Percentiles rank a stretch among this genome's conserved stretches.
These are phyloP conservation scores for Xylariaceae sp. DNA, from an alignment of 2,329 filamentous ascomycete genomes.

Conservation along the genomic window DNA sequence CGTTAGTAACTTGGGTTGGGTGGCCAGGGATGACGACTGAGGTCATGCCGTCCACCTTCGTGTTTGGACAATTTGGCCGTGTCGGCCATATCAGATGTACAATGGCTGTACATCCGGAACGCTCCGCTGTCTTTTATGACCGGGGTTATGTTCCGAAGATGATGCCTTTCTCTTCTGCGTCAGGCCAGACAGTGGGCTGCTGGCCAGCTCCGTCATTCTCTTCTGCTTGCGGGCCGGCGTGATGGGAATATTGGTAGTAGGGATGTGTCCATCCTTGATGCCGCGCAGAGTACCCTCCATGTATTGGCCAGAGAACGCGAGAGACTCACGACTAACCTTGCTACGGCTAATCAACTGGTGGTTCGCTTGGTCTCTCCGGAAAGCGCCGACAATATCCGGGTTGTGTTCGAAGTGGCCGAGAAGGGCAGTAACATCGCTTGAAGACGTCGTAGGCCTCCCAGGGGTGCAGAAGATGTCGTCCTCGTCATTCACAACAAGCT, in stretches of 20 bases:
- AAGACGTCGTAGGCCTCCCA: constrained; percentile 39
- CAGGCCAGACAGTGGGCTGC: constrained; percentile 41
- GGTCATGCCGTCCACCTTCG: constrained; percentile 3
- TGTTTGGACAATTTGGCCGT: neutral
- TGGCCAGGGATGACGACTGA: constrained; percentile 3
- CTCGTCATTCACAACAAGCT: constrained; percentile 31
- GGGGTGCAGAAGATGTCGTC: constrained; percentile 44
- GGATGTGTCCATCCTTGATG: constrained; percentile 58
- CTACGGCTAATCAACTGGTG: constrained; percentile 53
- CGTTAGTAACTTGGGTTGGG: no score
- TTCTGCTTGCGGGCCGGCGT: constrained; percentile 58
- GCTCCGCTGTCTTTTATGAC: constrained; percentile 52
- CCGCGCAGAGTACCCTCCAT: constrained; percentile 53
- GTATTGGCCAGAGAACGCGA: constrained; percentile 54
- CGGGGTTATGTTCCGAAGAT: constrained; percentile 30
- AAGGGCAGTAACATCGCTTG: constrained; percentile 45
- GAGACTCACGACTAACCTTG: constrained; percentile 53
- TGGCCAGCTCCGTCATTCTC: constrained; percentile 35
- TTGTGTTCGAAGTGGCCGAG: constrained; percentile 62
- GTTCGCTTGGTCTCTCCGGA: constrained; percentile 62
- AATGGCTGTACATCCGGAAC: constrained; percentile 48
- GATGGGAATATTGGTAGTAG: constrained; percentile 59
- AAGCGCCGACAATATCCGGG: constrained; percentile 64
- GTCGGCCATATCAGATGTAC: constrained; percentile 29
- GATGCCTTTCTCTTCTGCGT: constrained; percentile 51